Evolutionary conservation across 495 filamentous ascomycete genomes (phyloP).

Genomic region (Podospora bellae-mahoneyi): DNA sequence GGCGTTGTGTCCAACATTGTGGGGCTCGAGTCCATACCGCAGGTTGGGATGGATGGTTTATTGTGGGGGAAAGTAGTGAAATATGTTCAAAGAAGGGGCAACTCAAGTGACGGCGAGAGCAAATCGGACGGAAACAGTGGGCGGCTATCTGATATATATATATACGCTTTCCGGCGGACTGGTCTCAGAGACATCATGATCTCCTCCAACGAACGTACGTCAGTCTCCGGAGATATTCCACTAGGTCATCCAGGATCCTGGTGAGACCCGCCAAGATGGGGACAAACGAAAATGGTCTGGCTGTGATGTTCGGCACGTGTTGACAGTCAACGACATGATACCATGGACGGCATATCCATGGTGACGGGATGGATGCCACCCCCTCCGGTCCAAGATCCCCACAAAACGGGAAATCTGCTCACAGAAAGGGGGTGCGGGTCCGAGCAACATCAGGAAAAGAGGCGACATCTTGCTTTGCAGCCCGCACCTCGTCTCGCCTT

Average conservation of each 20-base stretch:
- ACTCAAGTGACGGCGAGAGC: background rate
- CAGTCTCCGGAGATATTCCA: slow-evolving; percentile 8
- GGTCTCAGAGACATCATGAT: slow-evolving; percentile 3
- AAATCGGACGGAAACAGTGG: background rate
- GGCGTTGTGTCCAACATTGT: slow-evolving; percentile 14
- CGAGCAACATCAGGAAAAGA: background rate
- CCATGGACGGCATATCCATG: slow-evolving; percentile 7
- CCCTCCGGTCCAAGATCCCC: slow-evolving; percentile 7
- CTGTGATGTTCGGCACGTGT: slow-evolving; percentile 15
- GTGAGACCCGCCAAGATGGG: slow-evolving; percentile 20
- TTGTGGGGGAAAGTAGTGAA: background rate
- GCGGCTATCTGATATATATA: slow-evolving; percentile 10
- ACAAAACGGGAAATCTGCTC: slow-evolving; percentile 10
- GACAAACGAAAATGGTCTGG: background rate
- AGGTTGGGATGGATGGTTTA: background rate
- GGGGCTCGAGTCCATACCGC: slow-evolving; percentile 3
- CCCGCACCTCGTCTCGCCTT: background rate
- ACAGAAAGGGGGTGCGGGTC: slow-evolving; percentile 7
- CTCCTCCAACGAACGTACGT: slow-evolving; percentile 4
- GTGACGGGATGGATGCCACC: slow-evolving; percentile 13
- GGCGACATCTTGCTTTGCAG: slow-evolving; percentile 11
- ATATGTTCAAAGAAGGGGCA: background rate
- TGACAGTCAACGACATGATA: slow-evolving; percentile 11
- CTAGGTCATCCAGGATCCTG: slow-evolving; percentile 14
- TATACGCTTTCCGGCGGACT: slow-evolving; percentile 9